These are phyloP conservation scores for Hibiscus syriacus DNA, from an alignment of 345 rosid species.

Conservation along the genomic window DNA sequence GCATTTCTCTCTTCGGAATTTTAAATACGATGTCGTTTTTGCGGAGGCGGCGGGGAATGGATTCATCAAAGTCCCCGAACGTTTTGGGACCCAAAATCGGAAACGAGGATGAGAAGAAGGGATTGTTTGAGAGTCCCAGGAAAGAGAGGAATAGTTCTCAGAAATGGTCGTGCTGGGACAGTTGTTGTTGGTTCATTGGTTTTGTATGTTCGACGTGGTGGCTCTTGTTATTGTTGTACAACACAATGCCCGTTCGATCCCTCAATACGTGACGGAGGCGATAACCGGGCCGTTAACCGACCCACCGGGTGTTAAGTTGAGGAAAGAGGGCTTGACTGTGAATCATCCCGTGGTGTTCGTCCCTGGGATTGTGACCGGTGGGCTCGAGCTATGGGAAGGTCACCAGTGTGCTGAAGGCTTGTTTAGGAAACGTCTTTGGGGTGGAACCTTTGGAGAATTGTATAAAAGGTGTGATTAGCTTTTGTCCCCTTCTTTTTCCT, in stretches of 20 bases:
- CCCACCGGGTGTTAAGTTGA: constrained; percentile 57
- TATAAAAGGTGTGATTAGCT: constrained; percentile 66
- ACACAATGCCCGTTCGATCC: constrained; percentile 59
- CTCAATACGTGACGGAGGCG: constrained; percentile 65
- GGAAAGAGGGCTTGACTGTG: constrained; percentile 48
- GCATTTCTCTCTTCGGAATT: background rate
- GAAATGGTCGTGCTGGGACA: constrained; percentile 51
- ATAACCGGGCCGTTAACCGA: constrained; percentile 57
- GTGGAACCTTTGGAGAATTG: constrained; percentile 61
- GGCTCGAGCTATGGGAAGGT: constrained; percentile 71
- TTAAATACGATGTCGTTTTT: constrained; percentile 27
- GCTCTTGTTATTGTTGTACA: constrained; percentile 44
- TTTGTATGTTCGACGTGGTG: constrained; percentile 55
- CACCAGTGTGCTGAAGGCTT: constrained; percentile 62
- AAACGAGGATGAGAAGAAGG: background rate
- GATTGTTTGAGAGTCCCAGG: background rate
- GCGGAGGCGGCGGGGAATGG: constrained; percentile 29
- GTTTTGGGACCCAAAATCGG: background rate
- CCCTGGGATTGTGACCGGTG: constrained; percentile 69
- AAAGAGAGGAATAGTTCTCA: too few relatives aligned
- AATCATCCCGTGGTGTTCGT: constrained; percentile 69
- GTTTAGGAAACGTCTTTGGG: constrained; percentile 75
- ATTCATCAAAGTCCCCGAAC: constrained; percentile 3
- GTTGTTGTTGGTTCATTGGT: constrained; percentile 63
- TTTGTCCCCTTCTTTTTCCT: background rate